A percentile compares a stretch with the other conserved stretches of the same genome.
Evolutionary conservation across 2,329 filamentous ascomycete genomes (phyloP).

Genomic region (Myotisia sp.): DNA sequence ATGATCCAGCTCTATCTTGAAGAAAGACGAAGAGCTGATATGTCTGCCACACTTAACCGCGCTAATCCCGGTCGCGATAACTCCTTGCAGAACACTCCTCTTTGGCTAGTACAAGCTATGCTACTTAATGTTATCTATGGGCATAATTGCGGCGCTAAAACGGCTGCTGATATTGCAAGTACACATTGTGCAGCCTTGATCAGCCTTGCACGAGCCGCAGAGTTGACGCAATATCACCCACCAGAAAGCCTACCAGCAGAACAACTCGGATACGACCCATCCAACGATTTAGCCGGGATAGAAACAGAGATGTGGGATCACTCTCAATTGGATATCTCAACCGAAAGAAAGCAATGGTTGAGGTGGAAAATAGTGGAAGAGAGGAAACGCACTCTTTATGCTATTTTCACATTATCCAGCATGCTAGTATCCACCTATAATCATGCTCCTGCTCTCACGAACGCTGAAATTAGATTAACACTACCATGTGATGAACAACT

Average conservation of each 20-base stretch:
- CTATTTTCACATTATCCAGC: conserved; percentile 82
- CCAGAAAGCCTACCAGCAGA: conserved; percentile 25
- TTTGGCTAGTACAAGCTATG: conserved; percentile 97
- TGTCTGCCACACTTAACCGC: conserved; percentile 46
- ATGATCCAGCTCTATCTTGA: conserved; percentile 90
- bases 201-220: conserved; percentile 79
- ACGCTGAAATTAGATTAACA: conserved; percentile 81
- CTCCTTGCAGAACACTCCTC: conserved; percentile 58
- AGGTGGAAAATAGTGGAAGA: conserved; percentile 81
- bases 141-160: conserved; percentile 85
- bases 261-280: conserved; percentile 30
- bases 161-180: conserved; percentile 76
- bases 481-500: conserved; percentile 88
- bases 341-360: conserved; percentile 53
- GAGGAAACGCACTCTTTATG: conserved; percentile 81
- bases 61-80: conserved; percentile 40
- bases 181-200: conserved; percentile 85
- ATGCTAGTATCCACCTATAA: conserved; percentile 86
- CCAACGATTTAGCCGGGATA: conserved; percentile 42
- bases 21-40: conserved; percentile 73
- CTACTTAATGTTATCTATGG: conserved; percentile 90
- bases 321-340: conserved; percentile 22
- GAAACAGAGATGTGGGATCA: conserved; percentile 30
- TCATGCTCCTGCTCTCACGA: conserved; percentile 76
- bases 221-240: conserved; percentile 43